Conservation (phyloP, 108 stramenopile genomes). For the Ochromonas danica region DNA sequence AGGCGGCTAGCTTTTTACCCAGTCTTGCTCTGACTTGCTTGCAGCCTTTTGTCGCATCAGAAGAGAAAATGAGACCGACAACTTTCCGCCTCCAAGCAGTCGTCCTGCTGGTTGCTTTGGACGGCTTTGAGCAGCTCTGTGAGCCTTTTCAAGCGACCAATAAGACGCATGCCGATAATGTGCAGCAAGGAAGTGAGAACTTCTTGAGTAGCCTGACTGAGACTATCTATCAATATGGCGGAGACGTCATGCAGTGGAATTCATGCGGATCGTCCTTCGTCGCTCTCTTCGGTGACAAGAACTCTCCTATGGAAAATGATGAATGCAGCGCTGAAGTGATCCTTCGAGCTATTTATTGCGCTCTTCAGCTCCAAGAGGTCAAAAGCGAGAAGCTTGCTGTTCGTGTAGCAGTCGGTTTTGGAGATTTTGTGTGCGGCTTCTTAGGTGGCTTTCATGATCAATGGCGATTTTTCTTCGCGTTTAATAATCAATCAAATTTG, state of each 20-base stretch:
- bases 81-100: background rate
- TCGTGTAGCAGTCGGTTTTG: constrained; percentile 3
- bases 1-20: no score
- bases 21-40: no score
- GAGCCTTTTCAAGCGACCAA: background rate
- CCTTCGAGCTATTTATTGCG: constrained; percentile 3
- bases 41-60: no score
- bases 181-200: background rate
- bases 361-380: background rate
- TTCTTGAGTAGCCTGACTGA: background rate
- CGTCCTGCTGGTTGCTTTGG: background rate
- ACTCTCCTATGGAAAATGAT: background rate
- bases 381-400: background rate
- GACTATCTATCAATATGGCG: background rate
- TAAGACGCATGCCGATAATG: background rate
- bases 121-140: background rate
- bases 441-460: constrained; percentile 20
- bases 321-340: background rate
- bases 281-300: background rate
- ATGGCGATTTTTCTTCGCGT: constrained; percentile 23
- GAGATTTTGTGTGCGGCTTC: background rate
- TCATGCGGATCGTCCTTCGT: background rate
- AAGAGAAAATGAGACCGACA: background rate
- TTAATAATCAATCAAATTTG: background rate
- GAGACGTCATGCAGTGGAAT: background rate